Evolutionary conservation across 768 basidiomycete species (phyloP).

Genomic region (Macrolepiota albuminosa): DNA sequence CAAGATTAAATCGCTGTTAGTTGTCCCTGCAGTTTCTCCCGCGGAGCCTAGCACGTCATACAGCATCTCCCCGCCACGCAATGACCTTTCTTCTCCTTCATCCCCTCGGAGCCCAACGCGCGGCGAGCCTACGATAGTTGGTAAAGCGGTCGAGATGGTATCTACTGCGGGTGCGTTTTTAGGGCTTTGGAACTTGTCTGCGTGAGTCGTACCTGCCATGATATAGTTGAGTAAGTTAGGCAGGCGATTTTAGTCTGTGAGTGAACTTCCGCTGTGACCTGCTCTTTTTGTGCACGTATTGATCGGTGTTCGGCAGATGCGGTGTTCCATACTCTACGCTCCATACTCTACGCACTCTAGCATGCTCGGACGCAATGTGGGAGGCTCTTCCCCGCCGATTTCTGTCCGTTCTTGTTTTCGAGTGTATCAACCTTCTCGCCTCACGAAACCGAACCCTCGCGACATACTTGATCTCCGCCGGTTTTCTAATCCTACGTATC

Average conservation of each 20-base stretch:
- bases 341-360: not conserved
- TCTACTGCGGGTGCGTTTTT: conserved; percentile 75
- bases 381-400: too few relatives aligned
- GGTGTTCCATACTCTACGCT: not conserved
- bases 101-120: conserved; percentile 14
- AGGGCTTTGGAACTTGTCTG: conserved; percentile 39
- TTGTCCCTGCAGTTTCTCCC: conserved; percentile 26
- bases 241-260: not conserved
- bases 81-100: conserved; percentile 10
- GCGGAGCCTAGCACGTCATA: conserved; percentile 31
- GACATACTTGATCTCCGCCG: not conserved
- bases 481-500: not conserved
- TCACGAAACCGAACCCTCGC: not conserved
- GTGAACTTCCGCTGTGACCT: not conserved
- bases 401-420: not conserved
- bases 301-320: not conserved
- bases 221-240: not conserved
- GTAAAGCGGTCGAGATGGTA: conserved; percentile 71
- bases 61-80: conserved; percentile 21
- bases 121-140: conserved; percentile 32
- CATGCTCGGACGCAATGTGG: not conserved
- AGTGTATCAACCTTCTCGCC: too few relatives aligned
- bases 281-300: not conserved
- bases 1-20: conserved; percentile 24
- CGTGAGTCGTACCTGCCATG: not conserved